Evolutionary conservation across 1,284 basidiomycete genomes (phyloP).

Genomic region (Meripilus lineatus): DNA sequence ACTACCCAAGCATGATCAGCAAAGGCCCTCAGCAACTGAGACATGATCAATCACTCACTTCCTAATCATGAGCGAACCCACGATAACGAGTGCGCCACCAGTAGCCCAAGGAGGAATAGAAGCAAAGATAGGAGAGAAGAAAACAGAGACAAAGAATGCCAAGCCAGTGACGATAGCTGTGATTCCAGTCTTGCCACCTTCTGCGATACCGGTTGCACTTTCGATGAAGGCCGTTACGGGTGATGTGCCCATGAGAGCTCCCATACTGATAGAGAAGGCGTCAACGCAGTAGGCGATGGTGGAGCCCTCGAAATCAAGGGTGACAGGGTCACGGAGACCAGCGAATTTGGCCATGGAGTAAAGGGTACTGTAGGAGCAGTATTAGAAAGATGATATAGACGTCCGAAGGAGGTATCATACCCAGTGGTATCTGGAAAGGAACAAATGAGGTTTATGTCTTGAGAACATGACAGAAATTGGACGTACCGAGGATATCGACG

Average conservation of each 20-base stretch:
- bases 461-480: background rate
- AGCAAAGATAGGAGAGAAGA: constrained; percentile 89
- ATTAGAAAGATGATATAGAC: constrained; percentile 16
- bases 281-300: constrained; percentile 85
- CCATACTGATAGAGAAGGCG: constrained; percentile 78
- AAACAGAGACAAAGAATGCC: constrained; percentile 82
- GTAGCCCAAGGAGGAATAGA: constrained; percentile 88
- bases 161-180: constrained; percentile 75
- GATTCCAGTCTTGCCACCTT: constrained; percentile 87
- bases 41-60: constrained; percentile 43
- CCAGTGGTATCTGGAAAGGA: constrained; percentile 22
- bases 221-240: constrained; percentile 89
- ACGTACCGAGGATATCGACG: constrained; percentile 75
- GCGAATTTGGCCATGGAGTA: constrained; percentile 93
- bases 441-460: constrained; percentile 2
- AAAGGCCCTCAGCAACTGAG: background rate
- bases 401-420: constrained; percentile 3
- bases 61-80: constrained; percentile 86
- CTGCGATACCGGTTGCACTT: constrained; percentile 74
- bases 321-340: constrained; percentile 81
- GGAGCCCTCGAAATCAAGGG: constrained; percentile 84
- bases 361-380: constrained; percentile 64
- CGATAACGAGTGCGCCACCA: constrained; percentile 82
- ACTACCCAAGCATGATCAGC: constrained; percentile 25
- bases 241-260: constrained; percentile 80